Base-by-base conservation (phyloP, 2,329 filamentous ascomycete genomes). In the Bisporella sp. region DNA sequence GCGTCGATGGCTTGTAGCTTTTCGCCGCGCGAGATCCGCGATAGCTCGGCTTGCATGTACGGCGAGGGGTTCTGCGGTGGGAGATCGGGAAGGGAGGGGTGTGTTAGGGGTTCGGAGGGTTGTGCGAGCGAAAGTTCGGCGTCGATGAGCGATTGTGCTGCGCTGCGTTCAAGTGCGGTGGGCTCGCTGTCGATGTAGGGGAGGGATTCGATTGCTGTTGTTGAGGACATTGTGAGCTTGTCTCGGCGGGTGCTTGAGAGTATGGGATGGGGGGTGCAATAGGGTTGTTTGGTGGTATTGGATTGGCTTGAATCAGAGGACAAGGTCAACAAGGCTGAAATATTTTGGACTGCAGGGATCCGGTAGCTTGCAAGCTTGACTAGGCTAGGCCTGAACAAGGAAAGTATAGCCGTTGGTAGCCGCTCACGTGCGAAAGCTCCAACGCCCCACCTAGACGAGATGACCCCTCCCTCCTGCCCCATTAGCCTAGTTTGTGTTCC, bases 151-250 rank as follows among this genome's bases (percentile, higher is more conserved):
- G 79, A 72, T 67, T 82, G 74, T 51, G 89, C 89, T 54, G 81
- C 77, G 50, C 76, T 71, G 62, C 87, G 81, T 62, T 82, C 79
- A 46, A 72, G 59, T 21, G 76, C 66, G 5, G 84, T 84, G 40
- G 86, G 85, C 48, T 85, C 79, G 13, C 75, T 64, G 71, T 99
- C 92, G 67, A 97, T 85, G 71, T 96, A 58, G 33, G 48, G 57
- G 50, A 58, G 55, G 48, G 53, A 66, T 31, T 66, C 64, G 51
- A 61, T 56, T 11, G 55, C 50, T 30, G 53, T 60, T 52, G 56
- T 56, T 39, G 62, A 53, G 28, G 61, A 48, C 64, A 66, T 66
- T 33, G 46, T 59, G 42, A 45, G 13, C 6, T 12, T 21, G 21
- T 45, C 9, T 13, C 21, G 43, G 8, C 31, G n/a, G 5, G 35